phyloP scores from a whole-genome alignment of 1,139 yeast species.

The Suhomyces anneliseae region DNA sequence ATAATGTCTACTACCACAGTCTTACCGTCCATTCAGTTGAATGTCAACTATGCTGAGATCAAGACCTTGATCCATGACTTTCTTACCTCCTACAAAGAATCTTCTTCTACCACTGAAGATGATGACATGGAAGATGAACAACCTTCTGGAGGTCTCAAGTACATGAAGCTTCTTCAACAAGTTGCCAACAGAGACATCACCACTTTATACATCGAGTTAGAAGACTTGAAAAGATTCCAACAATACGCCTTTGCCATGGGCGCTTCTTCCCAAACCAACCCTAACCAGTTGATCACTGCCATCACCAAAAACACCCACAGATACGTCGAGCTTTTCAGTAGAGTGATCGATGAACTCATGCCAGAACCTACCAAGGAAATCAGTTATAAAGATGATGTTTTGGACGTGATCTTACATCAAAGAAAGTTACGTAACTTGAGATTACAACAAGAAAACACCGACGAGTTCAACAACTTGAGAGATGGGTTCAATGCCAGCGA shows the following conservation, averaged over 20 bases:
- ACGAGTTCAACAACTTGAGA: slow-evolving; percentile 45
- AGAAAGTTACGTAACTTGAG: slow-evolving; percentile 80
- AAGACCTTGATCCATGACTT: slow-evolving; percentile 56
- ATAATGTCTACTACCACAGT: slow-evolving; percentile 32
- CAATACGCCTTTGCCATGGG: slow-evolving; percentile 33
- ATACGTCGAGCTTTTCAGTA: slow-evolving; percentile 74
- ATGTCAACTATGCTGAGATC: slow-evolving; percentile 62
- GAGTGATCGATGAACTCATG: slow-evolving; percentile 74
- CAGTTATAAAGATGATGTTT: slow-evolving; percentile 81
- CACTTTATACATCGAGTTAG: slow-evolving; percentile 72
- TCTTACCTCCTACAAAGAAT: slow-evolving; percentile 57
- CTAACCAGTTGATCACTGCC: slow-evolving; percentile 50
- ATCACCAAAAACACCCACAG: slow-evolving; percentile 75
- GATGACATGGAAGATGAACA: slow-evolving; percentile 22
- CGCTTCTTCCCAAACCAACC: slow-evolving; percentile 19
- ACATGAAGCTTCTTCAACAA: slow-evolving; percentile 70
- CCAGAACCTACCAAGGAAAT: slow-evolving; percentile 81
- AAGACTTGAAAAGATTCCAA: slow-evolving; percentile 75
- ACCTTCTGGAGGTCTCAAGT: slow-evolving; percentile 59
- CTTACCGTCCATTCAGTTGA: slow-evolving; percentile 57
- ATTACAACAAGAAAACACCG: slow-evolving; percentile 63
- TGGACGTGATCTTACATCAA: slow-evolving; percentile 91
- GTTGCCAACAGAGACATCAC: slow-evolving; percentile 80
- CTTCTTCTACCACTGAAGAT: slow-evolving; percentile 22
- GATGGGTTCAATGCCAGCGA: slow-evolving; percentile 27